These are phyloP conservation scores for Papilionanthe hybrid DNA, from an alignment of 116 monocot species.

Conservation along the genomic window DNA sequence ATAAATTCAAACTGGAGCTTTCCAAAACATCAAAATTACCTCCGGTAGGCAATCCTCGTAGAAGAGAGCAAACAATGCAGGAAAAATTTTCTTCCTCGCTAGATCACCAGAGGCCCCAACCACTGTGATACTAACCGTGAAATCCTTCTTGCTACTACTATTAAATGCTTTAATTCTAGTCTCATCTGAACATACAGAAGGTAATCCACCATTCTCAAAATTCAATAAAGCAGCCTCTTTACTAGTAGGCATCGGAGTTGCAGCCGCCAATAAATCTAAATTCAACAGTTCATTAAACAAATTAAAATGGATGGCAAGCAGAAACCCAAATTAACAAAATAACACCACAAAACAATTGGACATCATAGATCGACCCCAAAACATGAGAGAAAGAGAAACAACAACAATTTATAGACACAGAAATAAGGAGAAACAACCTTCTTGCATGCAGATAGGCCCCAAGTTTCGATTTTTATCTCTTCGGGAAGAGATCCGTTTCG, in stretches of 20 bases:
- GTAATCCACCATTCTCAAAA: conserved; percentile 42
- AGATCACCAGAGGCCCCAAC: conserved; percentile 92
- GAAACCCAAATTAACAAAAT: too few relatives aligned
- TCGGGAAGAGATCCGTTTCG: not conserved
- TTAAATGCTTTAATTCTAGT: conserved; percentile 3
- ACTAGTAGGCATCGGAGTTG: not conserved
- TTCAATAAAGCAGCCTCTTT: conserved; percentile 24
- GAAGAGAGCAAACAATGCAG: conserved; percentile 86
- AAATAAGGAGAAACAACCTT: conserved; percentile 17
- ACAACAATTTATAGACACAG: not conserved
- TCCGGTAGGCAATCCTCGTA: conserved; percentile 91
- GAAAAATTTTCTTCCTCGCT: conserved; percentile 93
- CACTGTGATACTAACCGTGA: conserved; percentile 76
- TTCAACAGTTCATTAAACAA: not conserved
- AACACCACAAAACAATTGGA: not conserved
- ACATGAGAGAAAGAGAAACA: too few relatives aligned
- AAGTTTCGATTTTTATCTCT: not conserved
- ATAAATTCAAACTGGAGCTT: not conserved
- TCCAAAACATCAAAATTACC: conserved; percentile 26
- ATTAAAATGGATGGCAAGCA: not conserved
- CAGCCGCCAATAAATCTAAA: conserved; percentile 11
- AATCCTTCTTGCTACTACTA: conserved; percentile 20
- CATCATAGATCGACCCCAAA: conserved; percentile 1
- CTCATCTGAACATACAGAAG: conserved; percentile 22
- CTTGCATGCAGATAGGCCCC: conserved; percentile 18